phyloP scores from a whole-genome alignment of 169 alveolate genomes.

The Neospora caninum region DNA sequence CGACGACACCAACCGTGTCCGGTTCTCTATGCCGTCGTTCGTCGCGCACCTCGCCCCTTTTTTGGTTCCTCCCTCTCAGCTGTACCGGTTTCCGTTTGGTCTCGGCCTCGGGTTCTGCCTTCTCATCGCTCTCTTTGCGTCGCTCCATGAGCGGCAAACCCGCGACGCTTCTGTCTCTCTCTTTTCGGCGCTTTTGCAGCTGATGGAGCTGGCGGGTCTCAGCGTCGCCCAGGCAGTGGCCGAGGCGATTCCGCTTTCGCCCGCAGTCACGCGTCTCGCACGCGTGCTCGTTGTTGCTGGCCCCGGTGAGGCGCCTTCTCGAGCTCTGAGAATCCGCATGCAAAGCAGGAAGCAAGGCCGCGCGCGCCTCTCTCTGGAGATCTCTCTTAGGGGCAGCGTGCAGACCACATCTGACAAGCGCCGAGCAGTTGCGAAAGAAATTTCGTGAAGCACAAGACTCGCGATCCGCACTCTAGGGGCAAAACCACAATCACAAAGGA shows the following conservation, averaged over 20 bases:
- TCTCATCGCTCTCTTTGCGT: neutral
- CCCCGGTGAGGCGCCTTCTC: neutral
- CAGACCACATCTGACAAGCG: too few species aligned
- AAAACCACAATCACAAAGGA: too few species aligned
- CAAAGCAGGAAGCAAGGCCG: too few species aligned
- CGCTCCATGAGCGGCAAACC: too few species aligned
- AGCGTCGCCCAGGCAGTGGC: constrained; percentile 79
- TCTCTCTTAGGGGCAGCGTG: too few species aligned
- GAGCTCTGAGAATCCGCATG: too few species aligned
- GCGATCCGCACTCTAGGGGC: too few species aligned
- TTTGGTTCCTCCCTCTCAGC: neutral
- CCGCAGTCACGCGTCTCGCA: neutral
- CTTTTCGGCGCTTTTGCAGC: constrained; percentile 8
- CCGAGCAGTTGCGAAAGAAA: too few species aligned
- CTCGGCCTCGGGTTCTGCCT: neutral
- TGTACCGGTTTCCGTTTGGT: neutral
- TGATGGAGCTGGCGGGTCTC: constrained; percentile 90
- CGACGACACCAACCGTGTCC: neutral
- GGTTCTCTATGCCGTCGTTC: neutral
- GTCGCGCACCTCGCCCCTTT: neutral
- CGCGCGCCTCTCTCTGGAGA: too few species aligned
- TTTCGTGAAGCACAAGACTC: too few species aligned
- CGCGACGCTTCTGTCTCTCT: too few species aligned
- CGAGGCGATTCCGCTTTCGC: neutral
- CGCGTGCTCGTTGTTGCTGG: neutral